These are phyloP conservation scores for Takashimella tepidaria DNA, from an alignment of 1,284 basidiomycete genomes.

Conservation along the genomic window DNA sequence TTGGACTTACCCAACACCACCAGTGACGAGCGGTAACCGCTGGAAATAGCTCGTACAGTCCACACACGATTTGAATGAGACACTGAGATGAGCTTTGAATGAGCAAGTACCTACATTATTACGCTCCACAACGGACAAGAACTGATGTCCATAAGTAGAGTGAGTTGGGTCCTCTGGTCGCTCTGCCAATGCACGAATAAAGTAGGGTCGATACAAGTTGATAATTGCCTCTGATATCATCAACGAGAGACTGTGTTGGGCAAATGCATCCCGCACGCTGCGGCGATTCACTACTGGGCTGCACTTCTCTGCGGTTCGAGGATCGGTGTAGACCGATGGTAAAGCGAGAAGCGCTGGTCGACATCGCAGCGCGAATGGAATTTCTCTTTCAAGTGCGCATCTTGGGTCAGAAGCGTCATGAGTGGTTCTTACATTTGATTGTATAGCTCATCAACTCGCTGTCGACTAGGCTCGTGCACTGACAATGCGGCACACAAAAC, in stretches of 20 bases:
- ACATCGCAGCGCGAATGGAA: conserved; percentile 22
- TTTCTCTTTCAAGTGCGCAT: conserved; percentile 15
- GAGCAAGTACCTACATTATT: conserved; percentile 18
- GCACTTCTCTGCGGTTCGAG: conserved; percentile 8
- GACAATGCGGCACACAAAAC: conserved; percentile 14
- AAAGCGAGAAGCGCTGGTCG: conserved; percentile 16
- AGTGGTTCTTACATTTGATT: conserved; percentile 10
- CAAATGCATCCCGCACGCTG: conserved; percentile 18
- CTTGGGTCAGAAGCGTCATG: conserved; percentile 2
- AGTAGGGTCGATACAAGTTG: conserved; percentile 29
- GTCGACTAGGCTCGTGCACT: conserved; percentile 9
- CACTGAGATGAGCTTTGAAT: conserved; percentile 17
- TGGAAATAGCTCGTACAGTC: conserved; percentile 15
- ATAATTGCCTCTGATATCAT: conserved; percentile 24
- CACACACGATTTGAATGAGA: conserved; percentile 21
- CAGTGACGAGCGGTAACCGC: conserved; percentile 18
- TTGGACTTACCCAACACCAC: conserved; percentile 21
- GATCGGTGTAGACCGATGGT: conserved; percentile 17
- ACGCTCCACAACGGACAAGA: conserved; percentile 26
- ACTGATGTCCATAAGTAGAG: conserved; percentile 17
- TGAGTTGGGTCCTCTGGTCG: conserved; percentile 14
- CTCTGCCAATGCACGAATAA: conserved; percentile 23
- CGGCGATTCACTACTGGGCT: conserved; percentile 15
- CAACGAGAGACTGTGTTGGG: conserved; percentile 18
- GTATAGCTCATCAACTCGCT: conserved; percentile 12